phyloP scores from a whole-genome alignment of 495 filamentous ascomycete species.

The Glarea lozoyensis region DNA sequence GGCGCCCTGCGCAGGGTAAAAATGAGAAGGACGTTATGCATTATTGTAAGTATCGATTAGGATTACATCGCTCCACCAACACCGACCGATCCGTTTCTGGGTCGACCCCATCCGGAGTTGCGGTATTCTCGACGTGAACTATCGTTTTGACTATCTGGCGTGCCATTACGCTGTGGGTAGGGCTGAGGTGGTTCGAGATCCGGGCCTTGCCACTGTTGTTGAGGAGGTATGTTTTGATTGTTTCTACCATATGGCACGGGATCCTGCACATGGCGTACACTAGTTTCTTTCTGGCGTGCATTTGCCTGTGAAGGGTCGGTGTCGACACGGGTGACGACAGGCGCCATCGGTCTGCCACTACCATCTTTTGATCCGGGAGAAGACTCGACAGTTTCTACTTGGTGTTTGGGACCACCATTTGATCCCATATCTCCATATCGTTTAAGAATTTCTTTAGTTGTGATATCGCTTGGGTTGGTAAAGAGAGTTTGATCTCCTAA shows the following conservation, averaged over 20 bases:
- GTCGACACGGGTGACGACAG: constrained; percentile 58
- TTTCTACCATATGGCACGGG: constrained; percentile 31
- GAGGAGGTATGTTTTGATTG: constrained; percentile 34
- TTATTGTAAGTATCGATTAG: constrained; percentile 4
- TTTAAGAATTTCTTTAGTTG: constrained; percentile 93
- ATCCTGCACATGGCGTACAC: constrained; percentile 68
- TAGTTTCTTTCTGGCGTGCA: constrained; percentile 72
- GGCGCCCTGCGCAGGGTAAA: constrained; percentile 1
- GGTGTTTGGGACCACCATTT: constrained; percentile 46
- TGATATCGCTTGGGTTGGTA: constrained; percentile 73
- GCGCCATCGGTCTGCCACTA: constrained; percentile 24
- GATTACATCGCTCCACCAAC: constrained; percentile 18
- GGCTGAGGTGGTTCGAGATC: constrained; percentile 26
- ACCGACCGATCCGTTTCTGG: constrained; percentile 21
- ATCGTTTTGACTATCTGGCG: constrained; percentile 21
- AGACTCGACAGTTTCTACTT: constrained; percentile 41
- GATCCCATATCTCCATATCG: constrained; percentile 70
- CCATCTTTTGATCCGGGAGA: constrained; percentile 42
- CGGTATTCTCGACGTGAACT: constrained; percentile 37
- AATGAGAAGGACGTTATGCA: constrained; percentile 15
- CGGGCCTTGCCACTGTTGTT: constrained; percentile 30
- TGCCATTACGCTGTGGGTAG: constrained; percentile 24
- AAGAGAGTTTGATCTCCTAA: constrained; percentile 77
- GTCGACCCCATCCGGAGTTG: constrained; percentile 39
- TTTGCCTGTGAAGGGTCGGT: constrained; percentile 64